Evolutionary conservation across 768 basidiomycete genomes (phyloP), one percentile per base, ranked within the genome.

Genomic region (Auricularia cornea): DNA sequence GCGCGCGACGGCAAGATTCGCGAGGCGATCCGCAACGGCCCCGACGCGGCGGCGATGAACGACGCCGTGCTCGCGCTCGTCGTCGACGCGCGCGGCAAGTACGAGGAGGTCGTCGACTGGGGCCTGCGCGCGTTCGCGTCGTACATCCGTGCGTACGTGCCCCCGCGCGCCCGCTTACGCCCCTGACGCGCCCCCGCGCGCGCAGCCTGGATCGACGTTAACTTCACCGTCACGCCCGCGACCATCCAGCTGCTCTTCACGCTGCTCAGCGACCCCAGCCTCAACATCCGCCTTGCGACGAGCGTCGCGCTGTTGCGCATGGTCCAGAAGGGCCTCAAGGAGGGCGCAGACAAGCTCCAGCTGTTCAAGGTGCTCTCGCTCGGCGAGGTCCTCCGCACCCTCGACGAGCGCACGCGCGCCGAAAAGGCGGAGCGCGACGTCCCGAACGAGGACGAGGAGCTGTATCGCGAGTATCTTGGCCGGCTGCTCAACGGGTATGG

Each of bases 181-280:
- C 38, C 26, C 64, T 38, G 28, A 29, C 38, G 33, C 2, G 64
- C 68, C 38, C 64, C 18, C 28, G n/a, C 59, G 38, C 41, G 59
- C 3, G 31, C 69, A 97, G 96, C 94, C 16, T 99, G 97, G 97
- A 90, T 98, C 68, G 97, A 99, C 71, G 95, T 99, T 68, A 94
- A 93, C 70, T 79, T 98, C 66, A 94, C 97, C 14, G 89, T 99
- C 64, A 98, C 95, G 1, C 92, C 90, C 14, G 84, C 83, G 16
- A 93, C 95, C 2, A 84, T 98, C 35, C 87, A 89, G 4, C 77
- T 98, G 38, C 81, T 97, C 52, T 94, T 95, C 72, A 84, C 81
- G 40, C 80, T 97, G 44, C 83, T 98, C 41, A 87, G 88, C 18
- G 89, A 94, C 70, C 76, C 83, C 0, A 87, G 88, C 12, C 74